Conservation (phyloP, 2,329 filamentous ascomycete species). For the Capronia epimyces region DNA sequence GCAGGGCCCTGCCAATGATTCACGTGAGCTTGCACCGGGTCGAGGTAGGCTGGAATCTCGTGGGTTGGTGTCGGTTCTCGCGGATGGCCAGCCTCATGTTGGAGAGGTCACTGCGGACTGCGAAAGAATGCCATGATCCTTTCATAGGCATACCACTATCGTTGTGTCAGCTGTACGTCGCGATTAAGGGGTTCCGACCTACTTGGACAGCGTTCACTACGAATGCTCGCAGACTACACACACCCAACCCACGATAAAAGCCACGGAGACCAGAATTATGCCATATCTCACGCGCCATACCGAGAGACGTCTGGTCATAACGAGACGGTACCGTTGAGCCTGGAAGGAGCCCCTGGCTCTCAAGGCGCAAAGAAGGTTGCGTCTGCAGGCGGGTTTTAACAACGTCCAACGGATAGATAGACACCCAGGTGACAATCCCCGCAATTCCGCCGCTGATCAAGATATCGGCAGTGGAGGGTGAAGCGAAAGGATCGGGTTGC, state of each 20-base stretch:
- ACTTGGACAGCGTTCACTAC: slow-evolving; percentile 82
- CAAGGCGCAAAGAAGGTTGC: slow-evolving; percentile 43
- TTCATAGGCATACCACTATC: slow-evolving; percentile 82
- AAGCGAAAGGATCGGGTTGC: slow-evolving; percentile 26
- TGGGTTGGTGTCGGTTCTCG: background rate
- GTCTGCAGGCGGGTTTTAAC: slow-evolving; percentile 90
- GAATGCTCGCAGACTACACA: slow-evolving; percentile 83
- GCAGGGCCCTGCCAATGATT: no score
- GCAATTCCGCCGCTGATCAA: slow-evolving; percentile 82
- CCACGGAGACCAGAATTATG: slow-evolving; percentile 54
- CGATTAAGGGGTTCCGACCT: slow-evolving; percentile 25
- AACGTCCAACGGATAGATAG: slow-evolving; percentile 85
- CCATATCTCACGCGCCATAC: slow-evolving; percentile 63
- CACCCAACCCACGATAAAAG: slow-evolving; percentile 68
- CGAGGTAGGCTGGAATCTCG: background rate
- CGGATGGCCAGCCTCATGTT: background rate
- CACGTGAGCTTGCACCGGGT: background rate
- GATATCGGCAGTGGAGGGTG: slow-evolving; percentile 53
- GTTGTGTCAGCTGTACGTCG: slow-evolving; percentile 11
- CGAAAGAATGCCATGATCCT: slow-evolving; percentile 61
- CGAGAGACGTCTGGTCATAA: slow-evolving; percentile 48
- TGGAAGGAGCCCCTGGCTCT: slow-evolving; percentile 26
- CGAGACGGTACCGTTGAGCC: slow-evolving; percentile 28
- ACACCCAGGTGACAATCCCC: slow-evolving; percentile 81
- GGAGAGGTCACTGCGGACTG: slow-evolving; percentile 3